These are phyloP conservation scores for Eucalyptus brandiana DNA, from an alignment of 345 rosid genomes.

Conservation along the genomic window DNA sequence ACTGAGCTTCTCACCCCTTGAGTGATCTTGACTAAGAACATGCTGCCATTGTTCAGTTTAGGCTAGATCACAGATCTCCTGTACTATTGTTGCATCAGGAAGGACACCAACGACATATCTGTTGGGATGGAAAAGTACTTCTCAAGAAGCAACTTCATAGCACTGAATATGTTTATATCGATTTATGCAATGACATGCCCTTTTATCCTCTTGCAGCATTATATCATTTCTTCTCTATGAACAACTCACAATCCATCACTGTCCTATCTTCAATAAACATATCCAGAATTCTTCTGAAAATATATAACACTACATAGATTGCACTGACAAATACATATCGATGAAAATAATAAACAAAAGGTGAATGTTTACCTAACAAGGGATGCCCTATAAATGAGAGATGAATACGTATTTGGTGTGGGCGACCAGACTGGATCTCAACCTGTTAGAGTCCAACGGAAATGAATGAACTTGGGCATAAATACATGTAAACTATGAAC, in stretches of 20 bases:
- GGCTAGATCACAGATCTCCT: not conserved
- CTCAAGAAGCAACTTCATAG: not conserved
- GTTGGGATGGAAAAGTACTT: not conserved
- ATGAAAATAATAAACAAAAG: not conserved
- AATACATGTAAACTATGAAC: not conserved
- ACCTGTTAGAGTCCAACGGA: conserved; percentile 23
- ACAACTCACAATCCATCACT: not conserved
- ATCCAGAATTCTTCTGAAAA: not conserved
- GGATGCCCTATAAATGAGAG: conserved; percentile 86
- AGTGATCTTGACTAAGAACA: not conserved
- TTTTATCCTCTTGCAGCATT: not conserved
- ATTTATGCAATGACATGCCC: not conserved
- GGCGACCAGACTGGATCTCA: conserved; percentile 82
- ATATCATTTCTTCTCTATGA: not conserved
- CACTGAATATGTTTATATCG: not conserved
- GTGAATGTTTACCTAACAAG: conserved; percentile 43
- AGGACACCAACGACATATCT: not conserved
- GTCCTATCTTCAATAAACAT: not conserved
- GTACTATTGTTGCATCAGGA: not conserved
- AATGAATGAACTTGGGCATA: not conserved
- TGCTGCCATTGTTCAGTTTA: not conserved
- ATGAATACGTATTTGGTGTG: conserved; percentile 90
- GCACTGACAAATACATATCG: not conserved
- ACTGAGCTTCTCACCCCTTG: not conserved
- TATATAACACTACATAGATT: not conserved